phyloP scores from a whole-genome alignment of 2,329 filamentous ascomycete genomes.

The Aureobasidium sp. region DNA sequence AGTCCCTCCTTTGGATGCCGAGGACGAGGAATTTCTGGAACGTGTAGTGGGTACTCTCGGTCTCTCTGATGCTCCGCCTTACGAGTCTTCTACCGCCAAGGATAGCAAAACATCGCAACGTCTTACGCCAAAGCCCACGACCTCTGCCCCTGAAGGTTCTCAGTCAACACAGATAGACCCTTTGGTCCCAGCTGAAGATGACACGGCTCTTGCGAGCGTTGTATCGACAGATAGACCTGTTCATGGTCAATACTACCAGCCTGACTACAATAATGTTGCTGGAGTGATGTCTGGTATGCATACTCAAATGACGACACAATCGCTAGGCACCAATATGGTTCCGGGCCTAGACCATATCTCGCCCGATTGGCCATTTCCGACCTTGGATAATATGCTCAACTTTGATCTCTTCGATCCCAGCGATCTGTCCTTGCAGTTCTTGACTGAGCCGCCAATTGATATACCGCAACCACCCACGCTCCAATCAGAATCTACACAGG shows the following conservation, averaged over 20 bases:
- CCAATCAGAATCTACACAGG: not conserved
- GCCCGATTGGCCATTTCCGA: conserved; percentile 17
- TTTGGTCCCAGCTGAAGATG: too few species aligned
- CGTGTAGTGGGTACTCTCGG: conserved; percentile 22
- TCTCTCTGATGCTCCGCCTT: not conserved
- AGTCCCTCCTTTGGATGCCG: not conserved
- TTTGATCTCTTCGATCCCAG: conserved; percentile 4
- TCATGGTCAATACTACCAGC: not conserved
- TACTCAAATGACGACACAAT: not conserved
- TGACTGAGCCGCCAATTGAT: not conserved
- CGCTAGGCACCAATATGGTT: not conserved
- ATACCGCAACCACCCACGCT: not conserved
- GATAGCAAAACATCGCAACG: not conserved
- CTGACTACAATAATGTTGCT: not conserved
- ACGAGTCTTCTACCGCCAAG: not conserved
- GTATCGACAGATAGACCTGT: too few species aligned
- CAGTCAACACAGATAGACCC: not conserved
- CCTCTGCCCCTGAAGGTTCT: not conserved
- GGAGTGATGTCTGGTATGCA: not conserved
- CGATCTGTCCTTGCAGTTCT: not conserved
- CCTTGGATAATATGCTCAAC: conserved; percentile 5
- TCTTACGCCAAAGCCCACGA: not conserved
- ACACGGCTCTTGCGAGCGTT: not conserved
- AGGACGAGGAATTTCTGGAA: conserved; percentile 35
- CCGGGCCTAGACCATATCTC: conserved; percentile 13